phyloP scores from a whole-genome alignment of 768 basidiomycete species.

The Leccinum pellstonianum region DNA sequence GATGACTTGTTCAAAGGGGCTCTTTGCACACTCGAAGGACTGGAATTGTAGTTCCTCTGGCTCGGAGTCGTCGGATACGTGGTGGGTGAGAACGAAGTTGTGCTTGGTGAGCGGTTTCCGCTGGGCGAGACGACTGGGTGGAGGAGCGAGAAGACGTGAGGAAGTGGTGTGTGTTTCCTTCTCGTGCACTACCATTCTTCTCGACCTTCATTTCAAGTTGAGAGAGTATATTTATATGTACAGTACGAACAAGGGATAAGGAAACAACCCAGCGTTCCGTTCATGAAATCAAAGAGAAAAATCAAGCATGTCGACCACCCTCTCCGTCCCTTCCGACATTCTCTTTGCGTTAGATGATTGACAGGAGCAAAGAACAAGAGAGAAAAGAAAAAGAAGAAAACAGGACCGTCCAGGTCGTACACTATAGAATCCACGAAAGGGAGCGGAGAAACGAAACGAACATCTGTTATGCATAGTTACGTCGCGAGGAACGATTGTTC shows the following conservation, averaged over 20 bases:
- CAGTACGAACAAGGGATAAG: neutral
- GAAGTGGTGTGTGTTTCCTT: slow-evolving; percentile 55
- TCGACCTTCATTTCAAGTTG: neutral
- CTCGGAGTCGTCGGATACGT: slow-evolving; percentile 73
- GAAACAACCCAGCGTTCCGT: neutral
- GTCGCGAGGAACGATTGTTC: neutral
- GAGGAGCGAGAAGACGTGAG: slow-evolving; percentile 58
- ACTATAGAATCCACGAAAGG: neutral
- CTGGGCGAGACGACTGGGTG: slow-evolving; percentile 48
- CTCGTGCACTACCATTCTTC: slow-evolving; percentile 40
- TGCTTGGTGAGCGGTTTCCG: slow-evolving; percentile 54
- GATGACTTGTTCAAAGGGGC: slow-evolving; percentile 30
- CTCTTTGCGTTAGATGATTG: neutral
- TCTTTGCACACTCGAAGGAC: slow-evolving; percentile 53
- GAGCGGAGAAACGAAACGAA: neutral
- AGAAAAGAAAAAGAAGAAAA: neutral
- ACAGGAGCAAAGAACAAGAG: neutral
- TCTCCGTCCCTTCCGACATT: neutral
- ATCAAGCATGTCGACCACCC: neutral
- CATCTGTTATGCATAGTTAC: too few relatives aligned
- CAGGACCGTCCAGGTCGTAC: neutral
- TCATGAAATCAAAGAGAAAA: neutral
- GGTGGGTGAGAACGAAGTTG: slow-evolving; percentile 41
- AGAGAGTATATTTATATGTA: neutral
- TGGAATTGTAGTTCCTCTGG: slow-evolving; percentile 45